phyloP scores from a whole-genome alignment of 805 yeast species.

The Wickerhamiella allomyrinae region DNA sequence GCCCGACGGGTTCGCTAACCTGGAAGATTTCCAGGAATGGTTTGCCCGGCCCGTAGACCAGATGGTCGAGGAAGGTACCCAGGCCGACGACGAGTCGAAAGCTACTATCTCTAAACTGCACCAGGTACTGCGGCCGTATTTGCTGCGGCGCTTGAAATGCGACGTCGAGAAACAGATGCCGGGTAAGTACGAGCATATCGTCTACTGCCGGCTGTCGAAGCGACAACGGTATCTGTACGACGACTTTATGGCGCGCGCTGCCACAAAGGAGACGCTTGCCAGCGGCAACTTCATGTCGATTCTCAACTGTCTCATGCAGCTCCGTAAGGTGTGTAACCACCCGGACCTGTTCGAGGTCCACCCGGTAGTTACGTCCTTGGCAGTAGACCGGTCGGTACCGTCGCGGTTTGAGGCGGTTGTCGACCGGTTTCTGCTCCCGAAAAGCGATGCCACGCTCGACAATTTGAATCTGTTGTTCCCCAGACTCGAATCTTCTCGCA shows the following conservation, averaged over 20 bases:
- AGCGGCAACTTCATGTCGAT: constrained; percentile 91
- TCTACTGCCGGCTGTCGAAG: constrained; percentile 81
- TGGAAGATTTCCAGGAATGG: constrained; percentile 96
- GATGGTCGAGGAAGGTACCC: constrained; percentile 69
- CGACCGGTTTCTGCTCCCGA: background rate
- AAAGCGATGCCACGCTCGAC: constrained; percentile 28
- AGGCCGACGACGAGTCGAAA: constrained; percentile 51
- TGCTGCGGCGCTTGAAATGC: constrained; percentile 78
- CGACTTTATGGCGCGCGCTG: constrained; percentile 94
- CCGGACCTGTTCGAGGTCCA: constrained; percentile 93
- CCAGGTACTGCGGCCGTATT: constrained; percentile 84
- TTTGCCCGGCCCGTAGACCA: constrained; percentile 95
- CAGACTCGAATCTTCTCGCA: constrained; percentile 26
- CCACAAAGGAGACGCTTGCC: constrained; percentile 82
- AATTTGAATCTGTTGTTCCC: constrained; percentile 50
- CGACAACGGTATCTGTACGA: constrained; percentile 86
- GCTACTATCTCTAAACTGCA: constrained; percentile 80
- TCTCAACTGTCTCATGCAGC: constrained; percentile 93
- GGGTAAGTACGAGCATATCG: constrained; percentile 87
- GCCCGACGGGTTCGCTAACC: constrained; percentile 93
- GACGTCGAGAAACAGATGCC: constrained; percentile 99
- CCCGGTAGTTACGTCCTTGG: constrained; percentile 83
- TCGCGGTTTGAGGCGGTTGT: constrained; percentile 28
- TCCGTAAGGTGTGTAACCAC: constrained; percentile 91
- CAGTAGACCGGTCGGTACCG: constrained; percentile 51